A percentile compares a stretch with the other conserved stretches of the same genome.
Conservation (phyloP, 257 asterid species). For the Knoxia roxburghii region DNA sequence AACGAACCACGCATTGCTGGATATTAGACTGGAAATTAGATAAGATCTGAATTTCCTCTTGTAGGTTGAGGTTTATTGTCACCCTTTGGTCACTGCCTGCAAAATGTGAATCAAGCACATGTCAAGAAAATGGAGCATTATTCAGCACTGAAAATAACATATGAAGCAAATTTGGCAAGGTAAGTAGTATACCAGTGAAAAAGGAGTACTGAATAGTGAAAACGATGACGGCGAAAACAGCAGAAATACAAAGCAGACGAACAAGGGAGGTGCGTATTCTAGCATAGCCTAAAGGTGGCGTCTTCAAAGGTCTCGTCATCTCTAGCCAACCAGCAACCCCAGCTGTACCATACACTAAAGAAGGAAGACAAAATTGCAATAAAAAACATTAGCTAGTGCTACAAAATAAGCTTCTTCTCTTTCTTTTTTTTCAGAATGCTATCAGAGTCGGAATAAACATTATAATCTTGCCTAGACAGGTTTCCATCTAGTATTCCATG, state of each 20-base stretch:
- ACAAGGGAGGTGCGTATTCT: conserved; percentile 47
- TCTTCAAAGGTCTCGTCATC: neutral
- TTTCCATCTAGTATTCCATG: no score
- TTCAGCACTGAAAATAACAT: no score
- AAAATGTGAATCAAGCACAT: no score
- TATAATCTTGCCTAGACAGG: no score
- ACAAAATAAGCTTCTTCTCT: no score
- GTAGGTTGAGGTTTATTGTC: conserved; percentile 16
- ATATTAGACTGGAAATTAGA: conserved; percentile 63
- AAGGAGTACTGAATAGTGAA: conserved; percentile 56
- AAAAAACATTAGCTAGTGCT: no score
- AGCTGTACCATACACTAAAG: no score
- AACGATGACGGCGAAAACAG: conserved; percentile 58
- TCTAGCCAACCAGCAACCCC: no score
- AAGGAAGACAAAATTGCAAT: no score
- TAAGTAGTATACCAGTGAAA: conserved; percentile 36
- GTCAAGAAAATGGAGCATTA: neutral
- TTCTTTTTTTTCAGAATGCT: no score
- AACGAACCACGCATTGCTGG: conserved; percentile 89
- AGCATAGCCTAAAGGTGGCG: neutral
- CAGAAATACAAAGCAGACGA: conserved; percentile 61
- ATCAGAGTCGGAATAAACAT: no score
- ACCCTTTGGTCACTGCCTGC: conserved; percentile 30
- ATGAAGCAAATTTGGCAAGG: neutral
- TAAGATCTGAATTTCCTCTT: conserved; percentile 42